These are phyloP conservation scores for Alopecurus myosuroides DNA, from an alignment of 176 grass and related monocot species.

Conservation along the genomic window DNA sequence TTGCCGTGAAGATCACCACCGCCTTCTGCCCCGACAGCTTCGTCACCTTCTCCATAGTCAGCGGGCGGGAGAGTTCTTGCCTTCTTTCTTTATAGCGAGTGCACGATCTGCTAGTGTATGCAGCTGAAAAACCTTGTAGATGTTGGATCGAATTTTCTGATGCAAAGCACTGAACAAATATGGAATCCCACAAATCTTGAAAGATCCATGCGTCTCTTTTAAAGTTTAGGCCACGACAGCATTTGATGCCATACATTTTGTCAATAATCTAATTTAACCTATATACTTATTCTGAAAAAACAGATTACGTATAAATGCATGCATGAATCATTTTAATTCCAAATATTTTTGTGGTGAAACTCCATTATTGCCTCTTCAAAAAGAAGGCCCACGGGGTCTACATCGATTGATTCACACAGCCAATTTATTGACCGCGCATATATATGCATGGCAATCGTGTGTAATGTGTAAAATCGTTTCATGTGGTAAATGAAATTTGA, in stretches of 20 bases:
- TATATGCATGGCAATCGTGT: background rate
- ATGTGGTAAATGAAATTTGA: background rate
- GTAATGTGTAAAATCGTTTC: background rate
- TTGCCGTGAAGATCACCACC: conserved; percentile 53
- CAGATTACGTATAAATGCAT: background rate
- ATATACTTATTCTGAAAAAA: background rate
- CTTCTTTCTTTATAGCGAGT: background rate
- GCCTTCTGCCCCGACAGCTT: conserved; percentile 50
- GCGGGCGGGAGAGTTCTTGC: background rate
- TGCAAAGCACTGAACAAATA: conserved; percentile 14
- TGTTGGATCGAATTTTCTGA: conserved; percentile 24
- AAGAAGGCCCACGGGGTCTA: too few relatives aligned
- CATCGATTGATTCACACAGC: too few relatives aligned
- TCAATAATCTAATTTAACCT: background rate
- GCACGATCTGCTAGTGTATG: background rate
- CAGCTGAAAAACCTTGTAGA: conserved; percentile 5
- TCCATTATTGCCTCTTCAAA: too few relatives aligned
- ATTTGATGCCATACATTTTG: conserved; percentile 22
- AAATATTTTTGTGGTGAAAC: background rate
- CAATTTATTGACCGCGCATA: too few relatives aligned
- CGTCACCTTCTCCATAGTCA: conserved; percentile 40
- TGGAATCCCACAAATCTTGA: conserved; percentile 7
- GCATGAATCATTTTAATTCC: background rate
- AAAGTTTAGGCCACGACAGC: conserved; percentile 21
- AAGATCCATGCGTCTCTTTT: background rate